Percentiles rank a stretch among this genome's conserved stretches.
Conservation (phyloP, 2,329 filamentous ascomycete genomes). For the Neophaeococcomyces aloes region DNA sequence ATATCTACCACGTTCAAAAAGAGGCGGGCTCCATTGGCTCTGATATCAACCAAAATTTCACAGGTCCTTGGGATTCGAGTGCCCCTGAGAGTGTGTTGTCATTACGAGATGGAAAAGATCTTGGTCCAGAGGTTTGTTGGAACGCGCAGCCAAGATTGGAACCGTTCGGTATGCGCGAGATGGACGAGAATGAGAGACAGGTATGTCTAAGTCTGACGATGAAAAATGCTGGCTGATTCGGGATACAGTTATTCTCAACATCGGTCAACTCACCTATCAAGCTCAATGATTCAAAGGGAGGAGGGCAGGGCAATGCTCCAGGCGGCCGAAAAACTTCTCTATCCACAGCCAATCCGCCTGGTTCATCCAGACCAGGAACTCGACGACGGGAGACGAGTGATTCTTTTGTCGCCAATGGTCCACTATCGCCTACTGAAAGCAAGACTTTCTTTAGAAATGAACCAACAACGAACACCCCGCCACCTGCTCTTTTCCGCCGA, state of each 20-base stretch:
- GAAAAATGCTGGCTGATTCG: slow-evolving; percentile 14
- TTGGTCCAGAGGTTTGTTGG: slow-evolving; percentile 90
- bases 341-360: slow-evolving; percentile 66
- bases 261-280: slow-evolving; percentile 94
- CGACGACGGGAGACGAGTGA: slow-evolving; percentile 79
- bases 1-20: slow-evolving; percentile 55
- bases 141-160: slow-evolving; percentile 58
- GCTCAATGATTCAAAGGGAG: slow-evolving; percentile 55
- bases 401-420: slow-evolving; percentile 43
- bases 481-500: slow-evolving; percentile 49
- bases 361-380: slow-evolving; percentile 59
- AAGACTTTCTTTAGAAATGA: slow-evolving; percentile 40
- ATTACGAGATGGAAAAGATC: slow-evolving; percentile 67
- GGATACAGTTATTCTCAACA: slow-evolving; percentile 58
- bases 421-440: slow-evolving; percentile 38
- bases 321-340: slow-evolving; percentile 65
- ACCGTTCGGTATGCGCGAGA: slow-evolving; percentile 62
- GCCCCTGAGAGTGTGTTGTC: slow-evolving; percentile 42
- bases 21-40: slow-evolving; percentile 45
- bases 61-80: slow-evolving; percentile 68
- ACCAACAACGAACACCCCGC: slow-evolving; percentile 48
- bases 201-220: slow-evolving; percentile 30
- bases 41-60: slow-evolving; percentile 57
- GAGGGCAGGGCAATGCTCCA: slow-evolving; percentile 40
- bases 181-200: slow-evolving; percentile 59